These are phyloP conservation scores for Dryadomyces quercus-mongolicae DNA, from an alignment of 2,329 filamentous ascomycete species.

Conservation along the genomic window DNA sequence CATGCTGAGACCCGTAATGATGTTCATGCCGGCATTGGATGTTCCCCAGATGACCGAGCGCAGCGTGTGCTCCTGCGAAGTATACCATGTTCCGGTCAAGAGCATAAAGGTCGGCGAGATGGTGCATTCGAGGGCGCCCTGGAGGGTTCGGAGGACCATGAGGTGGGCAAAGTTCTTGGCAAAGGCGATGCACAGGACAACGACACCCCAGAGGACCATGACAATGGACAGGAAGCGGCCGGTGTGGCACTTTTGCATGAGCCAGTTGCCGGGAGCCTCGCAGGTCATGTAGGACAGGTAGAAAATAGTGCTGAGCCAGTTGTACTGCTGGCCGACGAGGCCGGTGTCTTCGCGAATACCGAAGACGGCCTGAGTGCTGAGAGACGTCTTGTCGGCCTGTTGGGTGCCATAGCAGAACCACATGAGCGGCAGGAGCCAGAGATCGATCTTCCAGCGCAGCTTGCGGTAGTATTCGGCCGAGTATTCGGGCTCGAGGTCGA, in stretches of 20 bases:
- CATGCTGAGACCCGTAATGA: conserved; percentile 22
- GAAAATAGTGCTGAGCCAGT: conserved; percentile 22
- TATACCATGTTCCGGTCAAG: conserved; percentile 2
- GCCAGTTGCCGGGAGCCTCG: conserved; percentile 20
- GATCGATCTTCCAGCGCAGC: conserved; percentile 7
- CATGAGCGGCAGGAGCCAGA: conserved; percentile 21
- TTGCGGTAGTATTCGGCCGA: conserved; percentile 4
- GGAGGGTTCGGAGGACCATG: conserved; percentile 21
- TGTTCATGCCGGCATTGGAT: conserved; percentile 25
- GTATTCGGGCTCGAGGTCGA: not conserved
- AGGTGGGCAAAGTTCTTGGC: conserved; percentile 25
- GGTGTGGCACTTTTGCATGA: conserved; percentile 18
- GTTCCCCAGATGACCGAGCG: conserved; percentile 23
- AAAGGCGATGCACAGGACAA: conserved; percentile 25
- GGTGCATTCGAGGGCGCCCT: conserved; percentile 16
- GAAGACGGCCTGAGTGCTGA: conserved; percentile 27
- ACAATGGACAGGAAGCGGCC: conserved; percentile 16
- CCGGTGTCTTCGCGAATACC: conserved; percentile 20
- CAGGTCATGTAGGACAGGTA: conserved; percentile 20
- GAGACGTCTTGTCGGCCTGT: conserved; percentile 32
- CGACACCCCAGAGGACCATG: conserved; percentile 18
- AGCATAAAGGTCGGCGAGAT: conserved; percentile 2
- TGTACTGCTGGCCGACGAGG: conserved; percentile 15
- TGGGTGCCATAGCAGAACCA: conserved; percentile 37
- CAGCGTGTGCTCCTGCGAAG: conserved; percentile 11